Evolutionary conservation across 768 basidiomycete species (phyloP).

Genomic region (Dacryopinax primogenitus): DNA sequence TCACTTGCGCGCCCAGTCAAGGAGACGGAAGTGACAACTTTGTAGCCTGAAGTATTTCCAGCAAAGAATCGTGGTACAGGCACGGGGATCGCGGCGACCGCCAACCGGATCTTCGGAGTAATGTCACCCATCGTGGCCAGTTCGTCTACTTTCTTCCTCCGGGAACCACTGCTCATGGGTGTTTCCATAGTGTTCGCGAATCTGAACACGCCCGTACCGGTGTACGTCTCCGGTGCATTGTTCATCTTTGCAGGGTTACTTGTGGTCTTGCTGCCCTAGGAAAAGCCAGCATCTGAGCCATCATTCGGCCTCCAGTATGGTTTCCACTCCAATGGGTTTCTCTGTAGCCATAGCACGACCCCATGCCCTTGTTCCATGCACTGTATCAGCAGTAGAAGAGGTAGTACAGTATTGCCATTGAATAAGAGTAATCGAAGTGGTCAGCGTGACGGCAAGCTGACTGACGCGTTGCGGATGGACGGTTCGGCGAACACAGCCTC

Average conservation of each 20-base stretch:
- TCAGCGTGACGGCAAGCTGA: no score
- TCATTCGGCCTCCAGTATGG: no score
- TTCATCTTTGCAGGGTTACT: slow-evolving; percentile 48
- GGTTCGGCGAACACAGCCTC: neutral
- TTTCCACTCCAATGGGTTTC: no score
- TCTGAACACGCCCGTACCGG: slow-evolving; percentile 41
- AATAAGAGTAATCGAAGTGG: no score
- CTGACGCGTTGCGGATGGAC: neutral
- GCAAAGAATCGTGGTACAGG: slow-evolving; percentile 56
- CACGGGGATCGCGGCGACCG: slow-evolving; percentile 48
- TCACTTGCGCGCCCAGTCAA: neutral
- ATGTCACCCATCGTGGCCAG: slow-evolving; percentile 53
- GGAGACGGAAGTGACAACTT: neutral
- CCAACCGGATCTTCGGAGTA: slow-evolving; percentile 53
- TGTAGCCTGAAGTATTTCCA: slow-evolving; percentile 33
- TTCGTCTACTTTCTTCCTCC: neutral
- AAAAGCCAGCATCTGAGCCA: slow-evolving; percentile 47
- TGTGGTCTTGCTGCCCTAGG: slow-evolving; percentile 54
- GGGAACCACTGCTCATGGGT: slow-evolving; percentile 16
- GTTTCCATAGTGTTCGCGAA: slow-evolving; percentile 16
- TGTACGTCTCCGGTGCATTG: slow-evolving; percentile 56
- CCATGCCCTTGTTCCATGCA: neutral
- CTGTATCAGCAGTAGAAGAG: no score
- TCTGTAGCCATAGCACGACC: slow-evolving; percentile 12
- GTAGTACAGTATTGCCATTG: no score